Evolutionary conservation across 75 land plant genomes (phyloP).

Genomic region (Chamaecyparis obtusa): DNA sequence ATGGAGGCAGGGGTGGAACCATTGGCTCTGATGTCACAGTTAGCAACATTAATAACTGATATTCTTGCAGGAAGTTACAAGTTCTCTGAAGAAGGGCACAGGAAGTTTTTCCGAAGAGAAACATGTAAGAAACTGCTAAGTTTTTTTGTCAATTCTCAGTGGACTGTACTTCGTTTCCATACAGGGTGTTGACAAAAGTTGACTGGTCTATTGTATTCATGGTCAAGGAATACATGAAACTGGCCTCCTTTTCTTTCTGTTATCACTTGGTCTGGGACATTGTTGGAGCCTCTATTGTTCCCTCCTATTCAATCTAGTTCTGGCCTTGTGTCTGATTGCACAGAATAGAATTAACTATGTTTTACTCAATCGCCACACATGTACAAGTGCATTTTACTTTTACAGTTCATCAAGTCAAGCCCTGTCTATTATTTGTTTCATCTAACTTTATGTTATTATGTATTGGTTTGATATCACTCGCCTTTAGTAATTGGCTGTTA

Average conservation of each 20-base stretch:
- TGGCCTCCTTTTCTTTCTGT: background rate
- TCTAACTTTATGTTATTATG: background rate
- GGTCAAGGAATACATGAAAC: slow-evolving; percentile 3
- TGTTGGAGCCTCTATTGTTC: background rate
- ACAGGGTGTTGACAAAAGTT: background rate
- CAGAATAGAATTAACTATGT: background rate
- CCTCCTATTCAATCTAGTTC: background rate
- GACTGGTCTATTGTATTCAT: background rate
- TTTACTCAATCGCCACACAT: slow-evolving; percentile 1
- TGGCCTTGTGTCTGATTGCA: background rate
- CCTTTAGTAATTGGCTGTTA: background rate
- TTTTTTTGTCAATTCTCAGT: background rate
- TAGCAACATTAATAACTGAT: slow-evolving; percentile 89
- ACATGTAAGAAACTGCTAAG: slow-evolving; percentile 54
- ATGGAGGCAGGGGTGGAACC: slow-evolving; percentile 93
- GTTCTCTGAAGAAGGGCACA: slow-evolving; percentile 45
- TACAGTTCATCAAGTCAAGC: background rate
- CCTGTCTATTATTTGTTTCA: background rate
- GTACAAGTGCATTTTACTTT: background rate
- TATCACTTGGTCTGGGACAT: background rate
- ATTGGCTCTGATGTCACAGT: slow-evolving; percentile 87
- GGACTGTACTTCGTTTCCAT: background rate
- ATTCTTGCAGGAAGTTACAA: slow-evolving; percentile 86
- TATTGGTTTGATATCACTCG: background rate
- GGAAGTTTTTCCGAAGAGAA: slow-evolving; percentile 69